Evolutionary conservation across 352 stramenopile species (phyloP), one percentile per base, ranked within the genome.

Genomic region (Phytophthora capsici): DNA sequence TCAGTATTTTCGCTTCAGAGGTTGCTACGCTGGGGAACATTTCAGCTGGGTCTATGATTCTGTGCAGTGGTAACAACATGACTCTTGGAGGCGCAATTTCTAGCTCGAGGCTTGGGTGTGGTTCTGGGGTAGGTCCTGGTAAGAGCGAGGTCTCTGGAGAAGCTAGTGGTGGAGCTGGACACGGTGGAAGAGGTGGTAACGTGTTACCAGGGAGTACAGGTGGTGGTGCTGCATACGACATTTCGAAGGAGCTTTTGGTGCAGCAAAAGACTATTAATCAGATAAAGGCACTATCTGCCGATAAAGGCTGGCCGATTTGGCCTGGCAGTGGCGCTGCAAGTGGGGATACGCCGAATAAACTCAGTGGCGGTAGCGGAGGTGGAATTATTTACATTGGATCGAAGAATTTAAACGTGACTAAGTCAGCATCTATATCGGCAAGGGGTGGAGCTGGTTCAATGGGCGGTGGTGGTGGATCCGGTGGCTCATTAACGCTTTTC

Each of bases 311-410:
- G 83, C 83, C 83, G 6, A 75, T 77, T 60, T 91, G 83, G 83
- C 83, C 83, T 13, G 83, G 83, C 51, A 91, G 83, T 57, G 82
- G 81, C 45, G 83, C 83, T 20, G 53, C 65, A 22, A 88, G 73
- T 56, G 77, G 78, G 20, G 80, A 88, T 28, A 80, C 62, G 5
- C 71, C 78, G 1, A 77, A 79, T 36, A 70, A 75, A 16, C 62
- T 91, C n/a, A 76, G 66, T 46, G 88, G 85, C 13, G 88, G 86
- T 2, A 83, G 68, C 52, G 88, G 88, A 7, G 88, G 88, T 38
- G 88, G 88, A 12, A 57, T 95, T 10, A 75, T 95, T 22, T 88
- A 93, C 66, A 64, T 95, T 41, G 66, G 75, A 0, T 75, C 84
- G 1, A 78, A 73, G 50, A 77, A 74, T 14, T 67, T 95, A 3